phyloP scores from a whole-genome alignment of 2,329 filamentous ascomycete genomes.

The Pseudogymnoascus sp. region DNA sequence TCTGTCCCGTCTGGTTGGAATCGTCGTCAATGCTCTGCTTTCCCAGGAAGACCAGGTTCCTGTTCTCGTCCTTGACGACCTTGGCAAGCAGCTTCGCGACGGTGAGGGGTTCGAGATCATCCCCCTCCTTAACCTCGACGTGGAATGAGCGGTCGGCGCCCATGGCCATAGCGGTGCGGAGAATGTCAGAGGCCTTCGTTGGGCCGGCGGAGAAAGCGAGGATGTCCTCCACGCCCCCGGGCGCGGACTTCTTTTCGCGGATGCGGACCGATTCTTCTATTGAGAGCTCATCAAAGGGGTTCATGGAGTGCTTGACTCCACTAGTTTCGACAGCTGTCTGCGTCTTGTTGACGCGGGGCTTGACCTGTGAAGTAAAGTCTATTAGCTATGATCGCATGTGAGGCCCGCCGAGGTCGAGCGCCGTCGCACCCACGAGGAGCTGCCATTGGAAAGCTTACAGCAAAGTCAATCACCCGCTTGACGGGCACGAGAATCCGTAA shows the following conservation, averaged over 20 bases:
- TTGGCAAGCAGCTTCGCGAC: constrained; percentile 83
- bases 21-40: constrained; percentile 99
- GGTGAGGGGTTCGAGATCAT: constrained; percentile 77
- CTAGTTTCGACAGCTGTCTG: constrained; percentile 83
- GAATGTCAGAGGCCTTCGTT: constrained; percentile 74
- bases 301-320: constrained; percentile 95
- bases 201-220: constrained; percentile 83
- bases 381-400: neutral
- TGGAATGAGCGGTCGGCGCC: constrained; percentile 88
- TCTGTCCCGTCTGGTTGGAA: constrained; percentile 90
- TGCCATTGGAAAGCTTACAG: constrained; percentile 42
- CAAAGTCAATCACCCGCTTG: constrained; percentile 82
- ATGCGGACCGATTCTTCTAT: constrained; percentile 94
- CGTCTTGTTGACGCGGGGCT: constrained; percentile 60
- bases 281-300: constrained; percentile 97
- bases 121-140: constrained; percentile 68
- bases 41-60: constrained; percentile 86
- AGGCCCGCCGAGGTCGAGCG: neutral
- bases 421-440: neutral
- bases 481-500: constrained; percentile 71
- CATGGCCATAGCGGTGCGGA: constrained; percentile 98
- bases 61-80: constrained; percentile 73
- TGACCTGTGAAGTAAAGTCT: constrained; percentile 40
- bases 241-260: constrained; percentile 71
- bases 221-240: constrained; percentile 78